Evolutionary conservation across 164 flowering plant genomes (phyloP).

Genomic region (Magnolia changhungtana): DNA sequence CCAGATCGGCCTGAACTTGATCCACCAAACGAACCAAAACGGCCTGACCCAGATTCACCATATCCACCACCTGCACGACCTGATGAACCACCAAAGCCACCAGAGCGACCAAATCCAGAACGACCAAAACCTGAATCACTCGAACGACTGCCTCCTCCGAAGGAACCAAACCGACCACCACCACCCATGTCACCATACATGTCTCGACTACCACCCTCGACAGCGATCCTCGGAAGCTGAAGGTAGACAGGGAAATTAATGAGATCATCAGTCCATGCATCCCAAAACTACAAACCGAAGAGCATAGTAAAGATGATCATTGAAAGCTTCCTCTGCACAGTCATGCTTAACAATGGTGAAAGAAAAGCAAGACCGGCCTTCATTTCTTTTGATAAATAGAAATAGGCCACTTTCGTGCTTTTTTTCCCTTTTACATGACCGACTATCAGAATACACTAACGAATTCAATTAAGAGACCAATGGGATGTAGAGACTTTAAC

Average conservation of each 20-base stretch:
- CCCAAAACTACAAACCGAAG: background rate
- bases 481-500: no score
- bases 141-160: slow-evolving; percentile 30
- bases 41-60: slow-evolving; percentile 21
- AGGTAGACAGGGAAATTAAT: background rate
- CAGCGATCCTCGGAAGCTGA: slow-evolving; percentile 70
- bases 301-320: background rate
- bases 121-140: slow-evolving; percentile 13
- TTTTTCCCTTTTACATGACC: no score
- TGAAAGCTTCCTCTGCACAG: no score
- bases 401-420: background rate
- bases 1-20: slow-evolving; percentile 22
- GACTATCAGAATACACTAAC: no score
- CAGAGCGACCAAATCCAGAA: slow-evolving; percentile 11
- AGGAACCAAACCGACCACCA: slow-evolving; percentile 35
- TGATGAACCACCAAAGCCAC: slow-evolving; percentile 11
- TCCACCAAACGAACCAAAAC: slow-evolving; percentile 15
- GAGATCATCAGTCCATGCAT: background rate
- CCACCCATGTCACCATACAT: slow-evolving; percentile 40
- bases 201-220: slow-evolving; percentile 34
- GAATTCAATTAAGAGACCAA: no score
- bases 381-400: background rate
- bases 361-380: background rate
- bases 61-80: slow-evolving; percentile 13
- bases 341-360: background rate